Evolutionary conservation across 495 filamentous ascomycete genomes (phyloP).

Genomic region (Daldinia grandis): DNA sequence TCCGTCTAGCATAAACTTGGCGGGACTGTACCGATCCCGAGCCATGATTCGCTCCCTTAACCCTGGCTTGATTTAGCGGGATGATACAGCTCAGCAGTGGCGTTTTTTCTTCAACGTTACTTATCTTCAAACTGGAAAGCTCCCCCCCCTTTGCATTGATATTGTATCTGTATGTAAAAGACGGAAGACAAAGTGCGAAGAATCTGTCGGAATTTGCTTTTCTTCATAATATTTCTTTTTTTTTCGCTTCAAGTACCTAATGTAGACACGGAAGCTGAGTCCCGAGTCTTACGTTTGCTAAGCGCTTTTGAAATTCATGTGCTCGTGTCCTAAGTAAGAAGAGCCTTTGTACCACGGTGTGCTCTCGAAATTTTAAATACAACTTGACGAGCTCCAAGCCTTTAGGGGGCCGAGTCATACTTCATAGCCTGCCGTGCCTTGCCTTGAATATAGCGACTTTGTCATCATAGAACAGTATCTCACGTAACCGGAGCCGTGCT

Average conservation of each 20-base stretch:
- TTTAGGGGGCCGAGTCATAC: constrained; percentile 12
- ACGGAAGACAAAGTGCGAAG: not conserved
- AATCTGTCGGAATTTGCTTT: not conserved
- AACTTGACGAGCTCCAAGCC: constrained; percentile 17
- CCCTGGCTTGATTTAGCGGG: constrained; percentile 26
- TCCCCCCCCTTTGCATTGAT: constrained; percentile 27
- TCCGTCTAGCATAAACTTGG: constrained; percentile 29
- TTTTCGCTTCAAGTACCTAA: not conserved
- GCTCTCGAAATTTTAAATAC: constrained; percentile 24
- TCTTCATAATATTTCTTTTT: not conserved
- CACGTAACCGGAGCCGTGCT: constrained; percentile 71
- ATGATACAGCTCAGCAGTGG: constrained; percentile 41
- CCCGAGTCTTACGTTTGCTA: not conserved
- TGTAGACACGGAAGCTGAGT: not conserved
- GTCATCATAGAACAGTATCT: constrained; percentile 91
- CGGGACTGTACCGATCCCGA: constrained; percentile 29
- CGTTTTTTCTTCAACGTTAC: constrained; percentile 37
- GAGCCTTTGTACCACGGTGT: constrained; percentile 14
- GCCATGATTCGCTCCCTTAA: constrained; percentile 30
- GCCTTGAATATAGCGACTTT: constrained; percentile 86
- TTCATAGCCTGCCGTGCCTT: constrained; percentile 74
- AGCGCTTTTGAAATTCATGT: constrained; percentile 5
- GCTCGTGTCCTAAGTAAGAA: constrained; percentile 23
- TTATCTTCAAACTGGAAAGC: not conserved
- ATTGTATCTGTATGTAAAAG: constrained; percentile 4